Evolutionary conservation across 2,329 filamentous ascomycete genomes (phyloP).

Genomic region (Penicillium janthinellum): DNA sequence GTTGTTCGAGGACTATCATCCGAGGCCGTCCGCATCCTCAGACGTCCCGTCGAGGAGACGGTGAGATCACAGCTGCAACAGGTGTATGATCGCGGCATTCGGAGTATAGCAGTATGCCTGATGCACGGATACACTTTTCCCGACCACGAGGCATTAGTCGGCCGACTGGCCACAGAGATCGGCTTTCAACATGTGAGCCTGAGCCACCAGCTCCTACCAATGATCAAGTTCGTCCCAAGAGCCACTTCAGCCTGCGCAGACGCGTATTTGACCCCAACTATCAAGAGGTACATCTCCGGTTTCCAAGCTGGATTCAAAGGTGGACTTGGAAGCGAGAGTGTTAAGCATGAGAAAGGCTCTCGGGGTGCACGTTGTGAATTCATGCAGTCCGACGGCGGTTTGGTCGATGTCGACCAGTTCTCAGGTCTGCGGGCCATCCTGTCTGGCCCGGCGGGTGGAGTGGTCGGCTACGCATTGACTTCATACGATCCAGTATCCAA

Average conservation of each 20-base stretch:
- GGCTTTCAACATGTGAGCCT: conserved; percentile 82
- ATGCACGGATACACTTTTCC: conserved; percentile 94
- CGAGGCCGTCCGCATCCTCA: conserved; percentile 71
- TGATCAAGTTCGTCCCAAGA: conserved; percentile 79
- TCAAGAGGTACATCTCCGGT: conserved; percentile 74
- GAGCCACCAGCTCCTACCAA: conserved; percentile 80
- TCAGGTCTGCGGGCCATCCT: conserved; percentile 83
- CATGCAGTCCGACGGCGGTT: conserved; percentile 83
- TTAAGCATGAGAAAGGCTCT: conserved; percentile 64
- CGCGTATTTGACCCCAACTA: conserved; percentile 77
- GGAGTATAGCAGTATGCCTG: conserved; percentile 83
- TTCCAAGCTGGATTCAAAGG: conserved; percentile 81
- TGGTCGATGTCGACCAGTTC: conserved; percentile 60
- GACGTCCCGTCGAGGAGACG: conserved; percentile 58
- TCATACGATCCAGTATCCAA: conserved; percentile 79
- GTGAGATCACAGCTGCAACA: conserved; percentile 63
- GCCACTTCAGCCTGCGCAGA: conserved; percentile 78
- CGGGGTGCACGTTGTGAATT: conserved; percentile 84
- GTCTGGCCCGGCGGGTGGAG: conserved; percentile 88
- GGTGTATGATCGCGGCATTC: conserved; percentile 70
- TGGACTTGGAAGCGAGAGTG: conserved; percentile 73
- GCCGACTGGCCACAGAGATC: conserved; percentile 73
- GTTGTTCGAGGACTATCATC: conserved; percentile 72
- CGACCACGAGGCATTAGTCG: conserved; percentile 77
- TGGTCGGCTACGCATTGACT: conserved; percentile 87